Evolutionary conservation across 2,329 filamentous ascomycete species (phyloP).

Genomic region (Neopestalotiopsis sp.): DNA sequence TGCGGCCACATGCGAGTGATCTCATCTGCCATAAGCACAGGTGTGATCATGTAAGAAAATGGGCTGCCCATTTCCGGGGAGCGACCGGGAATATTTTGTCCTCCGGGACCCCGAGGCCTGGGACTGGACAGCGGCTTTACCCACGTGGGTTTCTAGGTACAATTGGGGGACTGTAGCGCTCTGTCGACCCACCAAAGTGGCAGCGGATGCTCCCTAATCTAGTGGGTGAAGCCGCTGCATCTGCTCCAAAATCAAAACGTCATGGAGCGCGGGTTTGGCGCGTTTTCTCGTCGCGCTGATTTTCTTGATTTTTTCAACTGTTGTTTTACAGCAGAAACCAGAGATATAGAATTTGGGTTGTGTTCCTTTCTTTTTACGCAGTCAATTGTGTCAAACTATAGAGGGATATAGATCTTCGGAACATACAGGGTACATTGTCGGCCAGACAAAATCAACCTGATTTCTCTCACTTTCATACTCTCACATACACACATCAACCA

Average conservation of each 20-base stretch:
- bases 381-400: neutral
- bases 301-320: neutral
- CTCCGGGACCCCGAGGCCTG: neutral
- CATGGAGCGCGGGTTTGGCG: neutral
- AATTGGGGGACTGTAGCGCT: neutral
- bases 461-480: no score
- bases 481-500: no score
- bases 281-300: neutral
- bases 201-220: neutral
- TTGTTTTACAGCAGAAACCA: neutral
- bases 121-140: neutral
- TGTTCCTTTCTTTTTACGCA: neutral
- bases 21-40: neutral
- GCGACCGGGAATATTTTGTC: neutral
- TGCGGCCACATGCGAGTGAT: neutral
- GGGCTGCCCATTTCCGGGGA: neutral
- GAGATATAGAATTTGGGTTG: neutral
- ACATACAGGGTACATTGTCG: no score
- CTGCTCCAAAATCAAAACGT: neutral
- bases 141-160: neutral
- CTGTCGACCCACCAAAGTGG: neutral
- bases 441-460: no score
- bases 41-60: neutral
- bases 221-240: neutral
- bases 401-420: neutral